A percentile compares a stretch with the other conserved stretches of the same genome.
These are phyloP conservation scores for Penicillium riverlandense DNA, from an alignment of 495 filamentous ascomycete species.

Conservation along the genomic window DNA sequence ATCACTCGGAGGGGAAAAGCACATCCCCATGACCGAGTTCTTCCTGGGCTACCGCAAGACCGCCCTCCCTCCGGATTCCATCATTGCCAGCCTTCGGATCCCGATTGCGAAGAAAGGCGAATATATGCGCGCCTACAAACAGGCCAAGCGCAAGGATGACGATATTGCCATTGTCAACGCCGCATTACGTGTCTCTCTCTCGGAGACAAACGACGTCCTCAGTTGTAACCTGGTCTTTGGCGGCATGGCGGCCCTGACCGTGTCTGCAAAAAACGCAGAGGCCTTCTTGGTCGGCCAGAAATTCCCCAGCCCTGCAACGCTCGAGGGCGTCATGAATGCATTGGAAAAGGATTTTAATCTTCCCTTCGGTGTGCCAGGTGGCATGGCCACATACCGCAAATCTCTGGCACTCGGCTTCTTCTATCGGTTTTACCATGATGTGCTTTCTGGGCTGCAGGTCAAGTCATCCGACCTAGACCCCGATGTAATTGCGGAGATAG, in stretches of 20 bases:
- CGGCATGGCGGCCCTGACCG: constrained; percentile 82
- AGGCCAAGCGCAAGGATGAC: constrained; percentile 92
- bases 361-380: constrained; percentile 79
- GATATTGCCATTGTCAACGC: constrained; percentile 95
- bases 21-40: constrained; percentile 87
- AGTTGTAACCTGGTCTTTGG: constrained; percentile 77
- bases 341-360: constrained; percentile 83
- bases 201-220: constrained; percentile 56
- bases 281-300: constrained; percentile 67
- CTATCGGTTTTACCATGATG: constrained; percentile 80
- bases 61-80: constrained; percentile 70
- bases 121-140: constrained; percentile 71
- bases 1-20: constrained; percentile 57
- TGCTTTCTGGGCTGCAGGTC: constrained; percentile 43
- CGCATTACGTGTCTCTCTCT: constrained; percentile 64
- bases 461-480: constrained; percentile 37
- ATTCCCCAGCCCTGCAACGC: constrained; percentile 68
- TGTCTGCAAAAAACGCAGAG: constrained; percentile 70
- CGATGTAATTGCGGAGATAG: constrained; percentile 51
- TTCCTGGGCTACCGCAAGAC: constrained; percentile 89
- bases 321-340: constrained; percentile 82
- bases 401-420: constrained; percentile 84
- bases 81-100: constrained; percentile 82
- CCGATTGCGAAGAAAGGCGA: constrained; percentile 58
- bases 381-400: constrained; percentile 94